Conservation (phyloP, 2,329 filamentous ascomycete species). For the Camillea tinctor region DNA sequence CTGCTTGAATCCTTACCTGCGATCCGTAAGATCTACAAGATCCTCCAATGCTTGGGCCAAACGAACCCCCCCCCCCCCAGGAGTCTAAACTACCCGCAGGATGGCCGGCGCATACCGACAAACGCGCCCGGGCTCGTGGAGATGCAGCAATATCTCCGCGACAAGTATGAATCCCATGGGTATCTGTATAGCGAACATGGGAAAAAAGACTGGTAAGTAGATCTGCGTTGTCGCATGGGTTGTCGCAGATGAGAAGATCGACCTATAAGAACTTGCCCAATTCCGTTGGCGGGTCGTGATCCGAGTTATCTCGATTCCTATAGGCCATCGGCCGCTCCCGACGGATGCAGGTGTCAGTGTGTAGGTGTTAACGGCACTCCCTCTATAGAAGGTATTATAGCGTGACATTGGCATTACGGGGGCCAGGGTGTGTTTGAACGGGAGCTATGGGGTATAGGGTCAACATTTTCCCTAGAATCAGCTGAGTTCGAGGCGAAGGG, state of each 20-base stretch:
- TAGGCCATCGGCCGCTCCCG: neutral
- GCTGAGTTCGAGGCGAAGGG: neutral
- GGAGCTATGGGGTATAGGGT: neutral
- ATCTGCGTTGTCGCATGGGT: neutral
- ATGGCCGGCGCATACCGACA: neutral
- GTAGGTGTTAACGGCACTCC: neutral
- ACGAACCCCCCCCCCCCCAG: neutral
- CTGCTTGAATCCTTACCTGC: neutral
- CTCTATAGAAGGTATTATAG: neutral
- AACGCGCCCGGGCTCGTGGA: neutral
- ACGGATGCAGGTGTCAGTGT: neutral
- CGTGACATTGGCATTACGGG: neutral
- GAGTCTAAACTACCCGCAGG: neutral
- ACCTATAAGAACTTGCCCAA: neutral
- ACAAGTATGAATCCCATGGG: neutral
- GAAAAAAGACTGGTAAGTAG: neutral
- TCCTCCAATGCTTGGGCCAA: neutral
- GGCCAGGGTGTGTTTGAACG: neutral
- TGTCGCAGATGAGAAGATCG: neutral
- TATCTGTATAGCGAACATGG: neutral
- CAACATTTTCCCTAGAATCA: neutral
- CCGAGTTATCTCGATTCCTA: neutral
- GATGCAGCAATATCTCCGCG: neutral
- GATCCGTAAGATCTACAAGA: neutral
- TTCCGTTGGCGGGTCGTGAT: neutral